Evolutionary conservation across 345 rosid genomes (phyloP).

Genomic region (Carallia pectinifolia): DNA sequence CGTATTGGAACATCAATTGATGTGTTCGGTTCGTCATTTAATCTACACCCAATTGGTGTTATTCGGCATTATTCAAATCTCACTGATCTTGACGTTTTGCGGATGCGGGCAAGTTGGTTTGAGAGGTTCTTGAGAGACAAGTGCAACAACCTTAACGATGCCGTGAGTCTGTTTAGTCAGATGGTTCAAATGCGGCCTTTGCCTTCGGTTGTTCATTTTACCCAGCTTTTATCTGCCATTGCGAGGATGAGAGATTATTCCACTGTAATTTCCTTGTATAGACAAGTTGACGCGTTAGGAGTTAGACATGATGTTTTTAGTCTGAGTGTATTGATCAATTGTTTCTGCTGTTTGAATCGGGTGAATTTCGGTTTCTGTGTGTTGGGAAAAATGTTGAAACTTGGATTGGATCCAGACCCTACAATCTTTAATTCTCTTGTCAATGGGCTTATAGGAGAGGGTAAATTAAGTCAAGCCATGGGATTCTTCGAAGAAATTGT

Average conservation of each 20-base stretch:
- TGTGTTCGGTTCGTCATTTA: neutral
- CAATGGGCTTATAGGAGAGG: slow-evolving; percentile 9
- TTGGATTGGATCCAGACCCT: slow-evolving; percentile 7
- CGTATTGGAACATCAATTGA: neutral
- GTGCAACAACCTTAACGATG: neutral
- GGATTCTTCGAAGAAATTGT: slow-evolving; percentile 1
- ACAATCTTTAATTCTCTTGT: slow-evolving; percentile 11
- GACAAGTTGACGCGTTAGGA: slow-evolving; percentile 4
- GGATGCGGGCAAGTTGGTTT: neutral
- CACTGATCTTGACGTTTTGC: neutral
- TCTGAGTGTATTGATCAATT: slow-evolving; percentile 9
- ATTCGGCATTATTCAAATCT: neutral
- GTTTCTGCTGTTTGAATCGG: slow-evolving; percentile 3
- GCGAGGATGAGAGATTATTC: neutral
- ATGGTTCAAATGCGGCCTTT: slow-evolving; percentile 9
- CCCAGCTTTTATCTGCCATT: neutral
- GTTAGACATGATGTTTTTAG: neutral
- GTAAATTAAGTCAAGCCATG: slow-evolving; percentile 7
- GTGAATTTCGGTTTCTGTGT: slow-evolving; percentile 14
- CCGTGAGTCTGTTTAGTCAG: neutral
- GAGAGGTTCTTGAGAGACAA: neutral
- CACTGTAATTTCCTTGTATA: neutral
- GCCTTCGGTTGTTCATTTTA: slow-evolving; percentile 9
- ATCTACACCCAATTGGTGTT: neutral
- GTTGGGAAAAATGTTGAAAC: slow-evolving; percentile 12